phyloP scores from a whole-genome alignment of 2,329 filamentous ascomycete species.

The Ceratocystis cubensis region DNA sequence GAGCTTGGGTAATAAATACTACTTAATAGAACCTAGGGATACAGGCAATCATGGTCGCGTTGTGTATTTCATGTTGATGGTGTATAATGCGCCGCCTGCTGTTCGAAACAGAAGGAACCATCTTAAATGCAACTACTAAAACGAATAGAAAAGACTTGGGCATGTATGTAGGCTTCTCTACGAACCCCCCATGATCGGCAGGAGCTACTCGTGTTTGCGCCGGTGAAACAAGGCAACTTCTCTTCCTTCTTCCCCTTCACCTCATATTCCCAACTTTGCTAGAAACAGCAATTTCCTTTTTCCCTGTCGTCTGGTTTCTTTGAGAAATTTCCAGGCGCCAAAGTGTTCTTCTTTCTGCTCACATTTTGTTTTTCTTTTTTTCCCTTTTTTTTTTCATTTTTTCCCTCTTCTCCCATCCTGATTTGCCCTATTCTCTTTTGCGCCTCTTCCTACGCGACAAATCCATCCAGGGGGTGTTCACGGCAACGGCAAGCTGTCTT shows the following conservation, averaged over 20 bases:
- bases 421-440: neutral
- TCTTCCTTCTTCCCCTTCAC: neutral
- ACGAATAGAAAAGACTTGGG: neutral
- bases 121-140: neutral
- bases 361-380: neutral
- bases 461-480: conserved; percentile 2
- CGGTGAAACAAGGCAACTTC: conserved; percentile 9
- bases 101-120: neutral
- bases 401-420: neutral
- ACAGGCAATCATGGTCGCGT: neutral
- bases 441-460: conserved; percentile 7
- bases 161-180: neutral
- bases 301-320: neutral
- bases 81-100: neutral
- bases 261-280: neutral
- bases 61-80: neutral
- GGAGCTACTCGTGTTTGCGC: conserved; percentile 3
- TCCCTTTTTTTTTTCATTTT: neutral
- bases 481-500: conserved; percentile 4
- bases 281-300: neutral
- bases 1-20: neutral
- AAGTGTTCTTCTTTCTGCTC: neutral
- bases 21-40: neutral
- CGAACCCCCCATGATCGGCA: neutral
- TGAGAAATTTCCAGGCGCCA: neutral